phyloP scores from a whole-genome alignment of 129 eudicot species.

The Mikania micrantha region DNA sequence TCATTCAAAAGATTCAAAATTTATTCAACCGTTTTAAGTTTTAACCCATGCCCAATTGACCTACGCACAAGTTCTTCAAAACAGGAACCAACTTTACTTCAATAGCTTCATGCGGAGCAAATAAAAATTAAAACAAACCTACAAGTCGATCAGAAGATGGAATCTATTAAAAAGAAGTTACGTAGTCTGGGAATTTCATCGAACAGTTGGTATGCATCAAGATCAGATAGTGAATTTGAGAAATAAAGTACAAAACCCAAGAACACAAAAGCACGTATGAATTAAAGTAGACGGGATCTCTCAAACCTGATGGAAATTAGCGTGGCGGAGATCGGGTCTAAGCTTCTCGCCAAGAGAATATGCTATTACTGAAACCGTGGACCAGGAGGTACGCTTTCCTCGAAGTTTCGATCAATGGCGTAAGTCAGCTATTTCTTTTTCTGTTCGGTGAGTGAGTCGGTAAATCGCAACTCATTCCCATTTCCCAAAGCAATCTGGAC shows the following conservation, averaged over 20 bases:
- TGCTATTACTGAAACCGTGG: conserved; percentile 15
- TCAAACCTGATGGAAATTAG: conserved; percentile 8
- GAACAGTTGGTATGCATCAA: conserved; percentile 14
- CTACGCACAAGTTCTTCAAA: not conserved
- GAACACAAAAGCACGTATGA: conserved; percentile 1
- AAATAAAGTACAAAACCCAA: conserved; percentile 1
- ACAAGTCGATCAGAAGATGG: conserved; percentile 8
- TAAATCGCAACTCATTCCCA: conserved; percentile 3
- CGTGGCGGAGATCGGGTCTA: conserved; percentile 16
- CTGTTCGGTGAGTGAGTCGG: conserved; percentile 7
- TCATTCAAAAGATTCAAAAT: not conserved
- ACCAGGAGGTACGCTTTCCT: conserved; percentile 23
- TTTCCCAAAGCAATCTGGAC: not conserved
- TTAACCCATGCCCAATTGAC: conserved; percentile 3
- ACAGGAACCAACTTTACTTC: not conserved
- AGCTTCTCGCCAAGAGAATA: conserved; percentile 18
- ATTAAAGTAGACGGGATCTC: not conserved
- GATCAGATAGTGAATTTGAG: conserved; percentile 13
- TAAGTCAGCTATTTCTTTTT: conserved; percentile 19
- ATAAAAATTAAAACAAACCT: conserved; percentile 1
- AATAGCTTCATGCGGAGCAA: not conserved
- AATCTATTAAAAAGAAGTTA: conserved; percentile 1
- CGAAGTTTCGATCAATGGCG: conserved; percentile 4
- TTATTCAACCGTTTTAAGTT: not conserved
- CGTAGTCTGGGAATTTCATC: conserved; percentile 23